Percentiles rank a stretch among this genome's conserved stretches.
Conservation (phyloP, 163 green algal genomes). For the Scenedesmus sp. region DNA sequence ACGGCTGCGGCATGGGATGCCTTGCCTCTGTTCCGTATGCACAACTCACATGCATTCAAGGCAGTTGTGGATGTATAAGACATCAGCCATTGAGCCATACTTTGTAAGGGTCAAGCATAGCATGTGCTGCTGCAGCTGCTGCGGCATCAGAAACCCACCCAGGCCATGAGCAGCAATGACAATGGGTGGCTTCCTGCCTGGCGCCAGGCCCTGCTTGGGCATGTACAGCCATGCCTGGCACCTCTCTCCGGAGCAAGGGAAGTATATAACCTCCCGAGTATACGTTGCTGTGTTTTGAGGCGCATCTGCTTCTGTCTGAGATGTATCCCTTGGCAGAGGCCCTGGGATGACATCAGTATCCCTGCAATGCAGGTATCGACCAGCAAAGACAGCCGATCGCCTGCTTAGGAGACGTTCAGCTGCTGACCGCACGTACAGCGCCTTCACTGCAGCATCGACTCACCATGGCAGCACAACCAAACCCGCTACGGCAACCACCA, state of each 20-base stretch:
- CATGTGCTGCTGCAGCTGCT: neutral
- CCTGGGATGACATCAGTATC: constrained; percentile 31
- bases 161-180: constrained; percentile 44
- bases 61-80: neutral
- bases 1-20: neutral
- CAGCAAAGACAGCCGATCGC: neutral
- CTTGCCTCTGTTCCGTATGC: neutral
- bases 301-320: constrained; percentile 18
- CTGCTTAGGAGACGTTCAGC: neutral
- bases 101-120: neutral
- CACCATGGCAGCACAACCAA: constrained; percentile 44
- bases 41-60: neutral
- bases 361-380: neutral
- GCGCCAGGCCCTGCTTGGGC: constrained; percentile 2
- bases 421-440: neutral
- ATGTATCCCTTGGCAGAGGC: constrained; percentile 22
- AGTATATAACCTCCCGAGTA: constrained; percentile 1
- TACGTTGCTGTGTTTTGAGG: neutral
- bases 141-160: neutral
- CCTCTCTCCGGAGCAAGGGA: constrained; percentile 42
- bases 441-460: neutral
- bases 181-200: constrained; percentile 28
- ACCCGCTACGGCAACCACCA: constrained; percentile 11
- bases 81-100: neutral
- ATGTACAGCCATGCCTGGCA: constrained; percentile 52